Conservation (phyloP, 1,139 yeast species). For the Pichia sp. region DNA sequence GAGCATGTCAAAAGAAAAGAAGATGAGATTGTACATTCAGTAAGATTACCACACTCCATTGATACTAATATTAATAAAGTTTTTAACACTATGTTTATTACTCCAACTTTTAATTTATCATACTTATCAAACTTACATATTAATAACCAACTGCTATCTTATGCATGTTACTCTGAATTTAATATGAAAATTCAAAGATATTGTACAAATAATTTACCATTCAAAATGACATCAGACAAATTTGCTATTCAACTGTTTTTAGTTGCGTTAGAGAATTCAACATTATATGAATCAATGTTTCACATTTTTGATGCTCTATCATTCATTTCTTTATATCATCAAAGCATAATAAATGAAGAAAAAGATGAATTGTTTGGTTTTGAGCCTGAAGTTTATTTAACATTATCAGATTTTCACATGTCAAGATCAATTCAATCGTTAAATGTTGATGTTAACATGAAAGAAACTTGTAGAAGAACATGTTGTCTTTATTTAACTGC, state of each 20-base stretch:
- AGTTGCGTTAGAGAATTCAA: constrained; percentile 4
- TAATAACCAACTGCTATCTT: constrained; percentile 14
- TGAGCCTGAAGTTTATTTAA: constrained; percentile 14
- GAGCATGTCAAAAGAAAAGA: not conserved
- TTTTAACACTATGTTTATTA: constrained; percentile 15
- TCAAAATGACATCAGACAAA: constrained; percentile 8
- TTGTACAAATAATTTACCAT: constrained; percentile 19
- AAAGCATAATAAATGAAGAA: not conserved
- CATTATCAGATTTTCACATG: constrained; percentile 18
- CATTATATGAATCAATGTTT: constrained; percentile 13
- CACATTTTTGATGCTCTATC: constrained; percentile 16
- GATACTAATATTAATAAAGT: not conserved
- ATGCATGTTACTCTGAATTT: constrained; percentile 17
- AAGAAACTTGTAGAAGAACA: constrained; percentile 1
- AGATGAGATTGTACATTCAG: no score
- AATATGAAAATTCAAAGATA: constrained; percentile 11
- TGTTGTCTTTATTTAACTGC: constrained; percentile 10
- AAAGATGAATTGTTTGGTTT: constrained; percentile 8
- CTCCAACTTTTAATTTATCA: constrained; percentile 16
- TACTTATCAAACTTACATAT: constrained; percentile 2
- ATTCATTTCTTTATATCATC: constrained; percentile 14
- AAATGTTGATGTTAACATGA: not conserved
- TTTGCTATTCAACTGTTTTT: constrained; percentile 7
- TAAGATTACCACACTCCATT: no score
- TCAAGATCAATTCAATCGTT: constrained; percentile 12